Conservation (phyloP, 202 grass and related monocot genomes). For the Musa balbisiana region DNA sequence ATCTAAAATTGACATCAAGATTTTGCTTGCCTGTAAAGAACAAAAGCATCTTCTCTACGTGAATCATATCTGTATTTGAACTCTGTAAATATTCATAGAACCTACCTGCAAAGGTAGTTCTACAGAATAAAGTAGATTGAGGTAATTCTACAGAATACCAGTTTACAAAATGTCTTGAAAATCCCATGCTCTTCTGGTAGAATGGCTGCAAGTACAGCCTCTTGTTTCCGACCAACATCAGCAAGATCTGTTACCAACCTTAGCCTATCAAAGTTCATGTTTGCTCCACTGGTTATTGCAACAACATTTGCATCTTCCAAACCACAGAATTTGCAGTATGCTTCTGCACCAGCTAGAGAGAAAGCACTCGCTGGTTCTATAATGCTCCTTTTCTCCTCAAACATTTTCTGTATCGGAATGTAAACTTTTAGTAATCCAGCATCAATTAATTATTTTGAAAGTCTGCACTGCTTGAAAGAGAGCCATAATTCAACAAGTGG, state of each 20-base stretch:
- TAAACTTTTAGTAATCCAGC: background rate
- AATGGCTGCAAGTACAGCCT: slow-evolving; percentile 75
- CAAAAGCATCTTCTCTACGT: slow-evolving; percentile 65
- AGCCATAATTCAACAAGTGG: background rate
- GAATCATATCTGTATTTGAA: slow-evolving; percentile 97
- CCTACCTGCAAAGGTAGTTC: slow-evolving; percentile 70
- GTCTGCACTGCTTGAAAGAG: background rate
- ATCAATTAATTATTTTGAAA: no score
- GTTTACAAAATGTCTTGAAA: slow-evolving; percentile 75
- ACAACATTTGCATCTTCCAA: slow-evolving; percentile 77
- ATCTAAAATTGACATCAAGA: background rate
- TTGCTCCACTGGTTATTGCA: slow-evolving; percentile 87
- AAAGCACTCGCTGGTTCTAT: slow-evolving; percentile 93
- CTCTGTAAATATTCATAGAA: slow-evolving; percentile 89
- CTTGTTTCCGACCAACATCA: slow-evolving; percentile 88
- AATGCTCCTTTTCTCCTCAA: slow-evolving; percentile 97
- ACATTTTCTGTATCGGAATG: slow-evolving; percentile 67
- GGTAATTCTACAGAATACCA: slow-evolving; percentile 35
- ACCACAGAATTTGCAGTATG: slow-evolving; percentile 88
- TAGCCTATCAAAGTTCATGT: slow-evolving; percentile 96
- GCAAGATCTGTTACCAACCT: slow-evolving; percentile 88
- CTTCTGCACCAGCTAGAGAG: slow-evolving; percentile 81
- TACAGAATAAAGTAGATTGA: background rate
- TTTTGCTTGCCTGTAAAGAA: slow-evolving; percentile 61
- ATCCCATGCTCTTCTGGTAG: slow-evolving; percentile 70